Percentiles rank a stretch among this genome's conserved stretches.
Conservation (phyloP, 2,329 filamentous ascomycete genomes). For the Paecilomyces niveus region DNA sequence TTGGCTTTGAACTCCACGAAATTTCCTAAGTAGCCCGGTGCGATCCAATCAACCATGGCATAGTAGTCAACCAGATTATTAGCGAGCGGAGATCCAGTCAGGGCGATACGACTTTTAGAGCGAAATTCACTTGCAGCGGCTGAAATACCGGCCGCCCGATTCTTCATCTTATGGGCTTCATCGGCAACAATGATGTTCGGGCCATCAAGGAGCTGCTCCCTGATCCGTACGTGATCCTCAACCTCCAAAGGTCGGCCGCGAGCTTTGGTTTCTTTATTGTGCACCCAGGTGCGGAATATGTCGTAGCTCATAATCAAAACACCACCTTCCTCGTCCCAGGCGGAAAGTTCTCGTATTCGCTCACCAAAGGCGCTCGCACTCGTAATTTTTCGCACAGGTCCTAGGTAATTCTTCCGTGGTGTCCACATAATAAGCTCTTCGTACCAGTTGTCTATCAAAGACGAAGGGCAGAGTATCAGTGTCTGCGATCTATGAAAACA, state of each 20-base stretch:
- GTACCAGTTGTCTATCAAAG: constrained; percentile 72
- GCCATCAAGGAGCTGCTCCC: constrained; percentile 47
- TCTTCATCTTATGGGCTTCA: constrained; percentile 78
- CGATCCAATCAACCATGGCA: constrained; percentile 81
- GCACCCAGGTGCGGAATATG: constrained; percentile 51
- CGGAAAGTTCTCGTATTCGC: constrained; percentile 42
- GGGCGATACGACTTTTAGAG: constrained; percentile 66
- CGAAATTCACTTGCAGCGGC: constrained; percentile 51
- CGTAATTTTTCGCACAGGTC: constrained; percentile 51
- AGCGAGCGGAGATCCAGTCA: constrained; percentile 79
- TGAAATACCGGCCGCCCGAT: constrained; percentile 48
- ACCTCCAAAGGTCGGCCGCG: constrained; percentile 21
- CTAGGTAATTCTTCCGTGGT: constrained; percentile 46
- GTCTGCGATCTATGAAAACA: constrained; percentile 56
- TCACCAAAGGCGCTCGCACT: constrained; percentile 24
- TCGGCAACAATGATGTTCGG: constrained; percentile 75
- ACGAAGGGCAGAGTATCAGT: constrained; percentile 68
- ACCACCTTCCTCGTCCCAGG: constrained; percentile 62
- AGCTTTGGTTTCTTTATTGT: constrained; percentile 23
- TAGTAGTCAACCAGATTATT: constrained; percentile 82
- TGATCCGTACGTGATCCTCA: constrained; percentile 33
- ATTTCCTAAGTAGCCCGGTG: constrained; percentile 68
- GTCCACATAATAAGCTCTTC: constrained; percentile 71
- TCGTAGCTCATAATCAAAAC: constrained; percentile 70
- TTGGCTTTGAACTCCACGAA: constrained; percentile 59